A percentile compares a stretch with the other conserved stretches of the same genome.
Conservation (phyloP, 1,139 yeast species). For the Spathaspora sp. region DNA sequence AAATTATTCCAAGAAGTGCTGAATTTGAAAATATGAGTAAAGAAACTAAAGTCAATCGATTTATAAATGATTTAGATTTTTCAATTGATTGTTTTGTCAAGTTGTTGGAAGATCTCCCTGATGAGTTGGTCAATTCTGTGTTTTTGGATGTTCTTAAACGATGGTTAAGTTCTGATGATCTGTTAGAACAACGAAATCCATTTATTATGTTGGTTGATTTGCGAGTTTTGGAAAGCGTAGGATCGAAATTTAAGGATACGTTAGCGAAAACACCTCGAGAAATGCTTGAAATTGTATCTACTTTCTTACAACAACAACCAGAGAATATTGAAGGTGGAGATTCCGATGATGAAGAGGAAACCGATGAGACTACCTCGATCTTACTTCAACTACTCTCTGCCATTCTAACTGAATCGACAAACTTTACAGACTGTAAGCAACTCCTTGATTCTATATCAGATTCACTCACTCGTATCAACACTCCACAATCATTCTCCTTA, state of each 20-base stretch:
- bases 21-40: slow-evolving; percentile 15
- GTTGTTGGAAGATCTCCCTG: slow-evolving; percentile 52
- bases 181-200: slow-evolving; percentile 44
- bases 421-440: slow-evolving; percentile 8
- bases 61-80: slow-evolving; percentile 49
- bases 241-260: slow-evolving; percentile 58
- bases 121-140: slow-evolving; percentile 42
- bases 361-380: slow-evolving; percentile 26
- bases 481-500: slow-evolving; percentile 26
- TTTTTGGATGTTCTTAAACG: slow-evolving; percentile 55
- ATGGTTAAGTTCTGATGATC: slow-evolving; percentile 45
- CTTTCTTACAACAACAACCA: slow-evolving; percentile 23
- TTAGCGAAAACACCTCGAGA: slow-evolving; percentile 64
- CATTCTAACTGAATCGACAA: slow-evolving; percentile 41
- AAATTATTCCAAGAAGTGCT: slow-evolving; percentile 28
- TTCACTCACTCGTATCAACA: slow-evolving; percentile 18
- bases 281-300: slow-evolving; percentile 54
- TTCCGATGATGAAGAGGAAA: slow-evolving; percentile 35
- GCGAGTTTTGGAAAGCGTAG: slow-evolving; percentile 61
- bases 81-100: slow-evolving; percentile 47
- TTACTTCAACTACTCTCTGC: slow-evolving; percentile 57
- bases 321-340: slow-evolving; percentile 18
- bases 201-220: slow-evolving; percentile 59
- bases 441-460: slow-evolving; percentile 28
- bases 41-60: slow-evolving; percentile 27